Base-by-base conservation (phyloP, 805 yeast genomes). In the Huiozyma sinensis region DNA sequence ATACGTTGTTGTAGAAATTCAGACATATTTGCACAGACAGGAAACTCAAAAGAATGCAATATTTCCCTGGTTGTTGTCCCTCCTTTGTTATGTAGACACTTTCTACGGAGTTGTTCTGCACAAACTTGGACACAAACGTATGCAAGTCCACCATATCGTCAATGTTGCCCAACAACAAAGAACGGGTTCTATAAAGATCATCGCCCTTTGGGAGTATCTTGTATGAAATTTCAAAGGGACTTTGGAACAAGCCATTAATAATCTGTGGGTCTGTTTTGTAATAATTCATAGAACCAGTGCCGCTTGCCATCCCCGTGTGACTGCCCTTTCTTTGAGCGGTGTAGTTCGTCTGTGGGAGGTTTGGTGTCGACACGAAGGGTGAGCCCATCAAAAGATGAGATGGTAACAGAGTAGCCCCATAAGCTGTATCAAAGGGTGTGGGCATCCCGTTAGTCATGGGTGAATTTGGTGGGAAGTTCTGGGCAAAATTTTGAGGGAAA, bases 21-120 rank as follows among this genome's bases (percentile, higher is more conserved):
- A 66, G 44, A 46, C 70, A 65, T 6, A 64, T 53, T 28, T 61
- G 61, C 28, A 56, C 49, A n/a, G 67, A 60, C 17, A 65, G 41
- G 33, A 60, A 61, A 45, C 63, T 60, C 44, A 60, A 46, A 27
- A 61, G 39, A 33, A 57, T 48, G 4, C 51, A 47, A 63, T 67
- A 6, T 64, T 66, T 10, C 45, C 54, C 5, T 6, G 10, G 11
- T 9, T 54, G 65, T 13, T 63, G 68, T 11, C 55, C 67, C 27
- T 54, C 66, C n/a, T 65, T 33, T 13, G 55, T 47, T 45, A 75
- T 56, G 44, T 71, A 69, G 47, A 77, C 69, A 51, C 74, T 75
- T 57, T 81, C 88, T 33, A 81, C 69, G 0, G 85, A 83, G 4
- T 83, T 85, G 55, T 57, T 69, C 37, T 73, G 74, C 7, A 80